phyloP scores from a whole-genome alignment of 495 filamentous ascomycete genomes.

The Neurospora sp. region DNA sequence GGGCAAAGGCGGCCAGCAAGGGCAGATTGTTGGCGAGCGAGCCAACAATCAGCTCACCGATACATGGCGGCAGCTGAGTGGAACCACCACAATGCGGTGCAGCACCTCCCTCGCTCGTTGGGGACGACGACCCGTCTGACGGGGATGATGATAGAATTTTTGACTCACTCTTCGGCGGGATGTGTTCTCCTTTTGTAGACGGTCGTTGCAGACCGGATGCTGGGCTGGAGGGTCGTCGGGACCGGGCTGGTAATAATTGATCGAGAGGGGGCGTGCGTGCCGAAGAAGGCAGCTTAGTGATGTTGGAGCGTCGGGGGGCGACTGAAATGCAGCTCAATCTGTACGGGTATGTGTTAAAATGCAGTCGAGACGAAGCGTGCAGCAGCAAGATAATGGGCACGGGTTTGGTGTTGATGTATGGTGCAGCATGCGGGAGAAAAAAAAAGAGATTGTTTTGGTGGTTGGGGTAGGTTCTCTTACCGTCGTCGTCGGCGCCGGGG shows the following conservation, averaged over 20 bases:
- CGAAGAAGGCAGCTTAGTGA: background rate
- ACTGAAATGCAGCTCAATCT: background rate
- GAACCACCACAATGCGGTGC: background rate
- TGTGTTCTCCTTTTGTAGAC: background rate
- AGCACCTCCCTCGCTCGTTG: background rate
- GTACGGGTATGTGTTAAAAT: background rate
- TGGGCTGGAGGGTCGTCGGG: background rate
- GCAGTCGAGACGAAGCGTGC: background rate
- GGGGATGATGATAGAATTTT: background rate
- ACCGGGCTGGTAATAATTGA: background rate
- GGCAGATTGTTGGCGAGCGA: background rate
- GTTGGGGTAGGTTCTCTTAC: background rate
- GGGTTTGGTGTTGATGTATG: background rate
- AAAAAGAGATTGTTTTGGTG: background rate
- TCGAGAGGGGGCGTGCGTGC: background rate
- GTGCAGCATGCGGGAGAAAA: background rate
- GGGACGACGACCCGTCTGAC: background rate
- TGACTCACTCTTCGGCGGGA: background rate
- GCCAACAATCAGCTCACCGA: background rate
- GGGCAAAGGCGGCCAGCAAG: background rate
- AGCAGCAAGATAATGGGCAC: background rate
- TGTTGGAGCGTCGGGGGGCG: background rate
- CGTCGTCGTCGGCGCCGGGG: background rate
- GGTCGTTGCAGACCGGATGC: background rate
- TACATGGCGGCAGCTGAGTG: background rate